Conservation (phyloP, 176 grass and related monocot species). For the Puccinellia tenuiflora region DNA sequence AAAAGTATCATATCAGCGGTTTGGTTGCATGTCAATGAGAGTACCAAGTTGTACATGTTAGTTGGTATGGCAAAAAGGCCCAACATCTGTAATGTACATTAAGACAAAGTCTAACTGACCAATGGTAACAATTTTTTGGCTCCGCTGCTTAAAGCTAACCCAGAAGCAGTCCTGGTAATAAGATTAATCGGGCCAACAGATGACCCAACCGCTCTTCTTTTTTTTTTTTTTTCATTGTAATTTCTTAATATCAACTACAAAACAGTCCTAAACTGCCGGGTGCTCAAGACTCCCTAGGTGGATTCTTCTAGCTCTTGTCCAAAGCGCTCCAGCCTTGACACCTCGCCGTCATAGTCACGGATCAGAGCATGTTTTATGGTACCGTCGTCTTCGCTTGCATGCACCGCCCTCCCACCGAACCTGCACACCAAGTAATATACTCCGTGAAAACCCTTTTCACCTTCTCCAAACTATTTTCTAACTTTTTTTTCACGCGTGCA, state of each 20-base stretch:
- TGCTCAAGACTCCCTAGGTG: background rate
- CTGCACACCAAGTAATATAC: constrained; percentile 34
- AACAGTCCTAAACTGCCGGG: background rate
- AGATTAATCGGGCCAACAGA: background rate
- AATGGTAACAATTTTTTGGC: background rate
- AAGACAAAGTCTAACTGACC: background rate
- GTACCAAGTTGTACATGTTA: background rate
- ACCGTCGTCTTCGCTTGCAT: constrained; percentile 78
- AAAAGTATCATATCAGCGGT: background rate
- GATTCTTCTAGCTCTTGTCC: constrained; percentile 70
- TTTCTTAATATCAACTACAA: background rate
- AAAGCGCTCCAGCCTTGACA: constrained; percentile 73
- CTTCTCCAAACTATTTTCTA: background rate
- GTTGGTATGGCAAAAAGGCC: background rate
- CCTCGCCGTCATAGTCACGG: constrained; percentile 87
- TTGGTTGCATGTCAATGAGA: background rate
- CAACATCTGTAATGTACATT: background rate
- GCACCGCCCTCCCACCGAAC: constrained; percentile 78
- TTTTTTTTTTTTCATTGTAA: background rate
- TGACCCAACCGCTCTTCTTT: background rate
- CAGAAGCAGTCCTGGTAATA: background rate
- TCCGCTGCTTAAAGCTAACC: background rate
- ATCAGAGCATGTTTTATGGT: constrained; percentile 68
- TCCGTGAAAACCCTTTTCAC: background rate
- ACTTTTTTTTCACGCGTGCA: background rate